A percentile compares a stretch with the other conserved stretches of the same genome.
phyloP scores from a whole-genome alignment of 164 flowering plant species.

The Amborella trichopoda region DNA sequence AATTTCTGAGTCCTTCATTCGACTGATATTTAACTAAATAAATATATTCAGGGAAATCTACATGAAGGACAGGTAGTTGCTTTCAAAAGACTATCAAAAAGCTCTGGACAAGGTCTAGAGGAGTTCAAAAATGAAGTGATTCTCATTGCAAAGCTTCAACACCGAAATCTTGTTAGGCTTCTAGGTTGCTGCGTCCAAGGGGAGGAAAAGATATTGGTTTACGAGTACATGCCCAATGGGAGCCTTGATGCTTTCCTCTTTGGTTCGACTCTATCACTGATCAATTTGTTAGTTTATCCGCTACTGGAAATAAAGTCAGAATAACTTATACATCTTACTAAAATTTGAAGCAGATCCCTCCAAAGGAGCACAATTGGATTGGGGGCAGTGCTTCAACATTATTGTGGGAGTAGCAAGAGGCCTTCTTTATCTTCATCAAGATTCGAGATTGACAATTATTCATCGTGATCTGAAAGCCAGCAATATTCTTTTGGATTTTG shows the following conservation, averaged over 20 bases:
- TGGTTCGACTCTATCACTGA: neutral
- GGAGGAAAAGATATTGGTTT: slow-evolving; percentile 3
- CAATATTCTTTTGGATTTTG: slow-evolving; percentile 58
- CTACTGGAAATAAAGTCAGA: no score
- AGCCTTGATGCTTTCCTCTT: slow-evolving; percentile 5
- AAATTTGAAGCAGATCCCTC: slow-evolving; percentile 21
- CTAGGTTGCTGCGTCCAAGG: slow-evolving; percentile 4
- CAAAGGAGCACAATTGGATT: slow-evolving; percentile 29
- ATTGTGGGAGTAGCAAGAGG: slow-evolving; percentile 77
- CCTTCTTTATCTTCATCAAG: slow-evolving; percentile 69
- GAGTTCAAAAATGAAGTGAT: no score
- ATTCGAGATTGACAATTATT: slow-evolving; percentile 66
- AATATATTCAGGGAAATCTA: slow-evolving; percentile 1
- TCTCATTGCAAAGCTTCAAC: slow-evolving; percentile 8
- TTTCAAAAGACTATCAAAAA: slow-evolving; percentile 7
- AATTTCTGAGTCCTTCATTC: no score
- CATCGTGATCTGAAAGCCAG: slow-evolving; percentile 72
- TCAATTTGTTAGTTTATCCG: no score
- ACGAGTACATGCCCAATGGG: no score
- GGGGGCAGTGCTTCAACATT: slow-evolving; percentile 47
- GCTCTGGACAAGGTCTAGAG: slow-evolving; percentile 6
- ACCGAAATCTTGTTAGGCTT: slow-evolving; percentile 7
- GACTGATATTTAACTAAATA: no score
- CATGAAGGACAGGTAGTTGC: slow-evolving; percentile 4
- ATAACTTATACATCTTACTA: no score